Base-by-base conservation (phyloP, 2,329 filamentous ascomycete genomes). In the Aspergillus sojae region DNA sequence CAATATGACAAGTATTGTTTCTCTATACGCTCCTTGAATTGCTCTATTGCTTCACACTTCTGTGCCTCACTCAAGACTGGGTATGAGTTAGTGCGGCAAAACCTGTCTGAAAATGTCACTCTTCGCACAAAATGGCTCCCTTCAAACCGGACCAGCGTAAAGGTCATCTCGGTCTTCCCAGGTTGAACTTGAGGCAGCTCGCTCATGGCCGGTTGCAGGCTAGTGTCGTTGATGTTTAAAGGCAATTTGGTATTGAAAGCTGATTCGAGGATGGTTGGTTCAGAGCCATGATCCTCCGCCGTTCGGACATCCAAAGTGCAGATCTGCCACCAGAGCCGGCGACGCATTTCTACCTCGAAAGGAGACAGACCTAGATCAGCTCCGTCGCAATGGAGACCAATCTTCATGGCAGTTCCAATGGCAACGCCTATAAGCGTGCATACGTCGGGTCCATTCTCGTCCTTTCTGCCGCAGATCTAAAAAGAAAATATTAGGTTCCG, bases 311-410 rank as follows among this genome's bases (percentile, higher is more conserved):
- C 70, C 10, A 72, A 50, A 4, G 62, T 64, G 16, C 59, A 69
- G 2, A 72, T 62, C n/a, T 72, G 67, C 70, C 70, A 71, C 70
- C 70, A 72, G 16, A 72, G 61, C n/a, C 68, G 66, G 30, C 67
- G 65, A 2, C 64, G 67, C 50, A 69, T 67, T 60, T 69, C 68
- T 1, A 56, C 60, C n/a, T 72, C 65, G 9, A 71, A 70, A 1
- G 63, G 68, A 11, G 62, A 12, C 11, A 60, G 10, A 3, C 34
- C 36, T 23, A 55, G 52, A 14, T 19, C 12, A 14, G 43, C 58
- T 46, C 55, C 57, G 12, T 68, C 68, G 16, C 46, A 46, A 45
- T 71, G 64, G 10, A 70, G 60, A 7, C 62, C 59, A 12, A 61
- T 64, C 2, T 65, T 68, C 19, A 66, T 39, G 5, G 67, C 67